phyloP scores from a whole-genome alignment of 208 protist genomes.

The Leishmania arabica region DNA sequence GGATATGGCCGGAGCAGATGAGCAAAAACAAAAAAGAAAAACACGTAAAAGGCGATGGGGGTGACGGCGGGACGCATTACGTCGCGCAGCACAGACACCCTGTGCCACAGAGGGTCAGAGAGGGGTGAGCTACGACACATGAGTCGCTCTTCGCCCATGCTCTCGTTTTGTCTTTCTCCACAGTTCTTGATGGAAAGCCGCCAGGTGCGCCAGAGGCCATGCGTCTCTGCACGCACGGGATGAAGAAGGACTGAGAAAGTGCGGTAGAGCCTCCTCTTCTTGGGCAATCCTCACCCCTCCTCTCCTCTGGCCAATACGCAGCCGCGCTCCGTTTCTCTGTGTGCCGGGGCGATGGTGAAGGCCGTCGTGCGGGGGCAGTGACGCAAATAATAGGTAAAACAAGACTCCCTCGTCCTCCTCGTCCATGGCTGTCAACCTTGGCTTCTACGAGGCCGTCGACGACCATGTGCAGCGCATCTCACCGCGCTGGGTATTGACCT shows the following conservation, averaged over 20 bases:
- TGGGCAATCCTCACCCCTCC: neutral
- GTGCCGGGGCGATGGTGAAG: neutral
- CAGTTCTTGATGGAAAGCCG: neutral
- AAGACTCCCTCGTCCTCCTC: neutral
- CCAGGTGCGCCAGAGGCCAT: neutral
- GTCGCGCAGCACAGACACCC: neutral
- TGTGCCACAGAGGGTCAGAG: neutral
- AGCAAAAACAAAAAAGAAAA: neutral
- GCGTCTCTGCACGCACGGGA: neutral
- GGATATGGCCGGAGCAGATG: neutral
- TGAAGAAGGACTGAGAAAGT: neutral
- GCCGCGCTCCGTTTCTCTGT: neutral
- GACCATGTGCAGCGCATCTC: constrained; percentile 33
- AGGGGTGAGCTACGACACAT: neutral
- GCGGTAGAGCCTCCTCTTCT: neutral
- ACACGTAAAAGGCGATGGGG: neutral
- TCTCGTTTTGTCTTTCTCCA: neutral
- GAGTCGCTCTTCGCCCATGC: neutral
- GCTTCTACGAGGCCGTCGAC: neutral
- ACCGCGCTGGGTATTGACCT: constrained; percentile 43
- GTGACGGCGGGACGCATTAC: neutral
- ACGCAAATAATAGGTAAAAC: neutral
- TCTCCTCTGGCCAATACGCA: neutral
- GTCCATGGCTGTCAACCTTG: neutral
- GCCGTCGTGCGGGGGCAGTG: neutral